Conservation (phyloP, 1,284 basidiomycete genomes). For the Wolfiporia cocos region DNA sequence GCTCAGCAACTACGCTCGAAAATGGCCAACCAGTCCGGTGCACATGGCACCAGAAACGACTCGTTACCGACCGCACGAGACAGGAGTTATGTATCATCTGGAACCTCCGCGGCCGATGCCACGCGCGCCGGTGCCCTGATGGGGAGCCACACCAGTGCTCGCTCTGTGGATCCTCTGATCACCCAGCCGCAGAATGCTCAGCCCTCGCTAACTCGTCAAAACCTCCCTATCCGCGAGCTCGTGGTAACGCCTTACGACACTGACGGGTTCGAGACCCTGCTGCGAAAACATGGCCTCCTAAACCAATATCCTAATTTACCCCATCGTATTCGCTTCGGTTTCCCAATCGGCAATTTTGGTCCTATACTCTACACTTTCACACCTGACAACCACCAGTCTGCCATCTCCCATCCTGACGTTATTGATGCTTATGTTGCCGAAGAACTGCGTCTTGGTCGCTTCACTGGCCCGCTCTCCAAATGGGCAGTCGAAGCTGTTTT, state of each 20-base stretch:
- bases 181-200: too few relatives aligned
- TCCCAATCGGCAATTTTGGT: constrained; percentile 26
- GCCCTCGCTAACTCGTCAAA: neutral
- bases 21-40: neutral
- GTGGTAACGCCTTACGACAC: constrained; percentile 13
- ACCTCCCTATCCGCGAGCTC: constrained; percentile 4
- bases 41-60: neutral
- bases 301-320: constrained; percentile 25
- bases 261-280: constrained; percentile 9
- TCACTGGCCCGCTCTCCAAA: constrained; percentile 28
- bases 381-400: constrained; percentile 23
- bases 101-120: constrained; percentile 1
- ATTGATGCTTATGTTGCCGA: constrained; percentile 23
- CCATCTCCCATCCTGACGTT: constrained; percentile 7
- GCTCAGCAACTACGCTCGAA: neutral
- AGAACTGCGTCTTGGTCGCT: constrained; percentile 19
- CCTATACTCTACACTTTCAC: constrained; percentile 20
- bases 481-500: constrained; percentile 22
- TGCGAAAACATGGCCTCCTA: constrained; percentile 10
- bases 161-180: constrained; percentile 7
- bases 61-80: neutral
- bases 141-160: constrained; percentile 6
- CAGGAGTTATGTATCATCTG: constrained; percentile 7
- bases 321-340: constrained; percentile 24
- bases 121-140: neutral